Percentiles rank a stretch among this genome's conserved stretches.
These are phyloP conservation scores for Eimeria nieschulzi DNA, from an alignment of 169 alveolate genomes.

Conservation along the genomic window DNA sequence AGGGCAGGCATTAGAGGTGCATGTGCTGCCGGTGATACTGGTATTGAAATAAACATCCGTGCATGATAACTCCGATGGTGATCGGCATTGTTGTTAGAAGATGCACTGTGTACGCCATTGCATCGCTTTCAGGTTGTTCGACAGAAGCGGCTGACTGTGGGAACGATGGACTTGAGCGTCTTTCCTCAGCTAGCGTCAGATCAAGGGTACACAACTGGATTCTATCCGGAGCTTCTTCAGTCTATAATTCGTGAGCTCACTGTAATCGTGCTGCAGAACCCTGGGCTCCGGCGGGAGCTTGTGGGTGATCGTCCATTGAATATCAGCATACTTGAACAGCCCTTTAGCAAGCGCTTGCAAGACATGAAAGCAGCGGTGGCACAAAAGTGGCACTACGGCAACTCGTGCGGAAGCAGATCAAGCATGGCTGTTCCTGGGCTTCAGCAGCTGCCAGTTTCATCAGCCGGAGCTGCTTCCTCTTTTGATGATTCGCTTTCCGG, in stretches of 20 bases:
- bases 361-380: conserved; percentile 56
- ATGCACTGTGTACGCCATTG: not conserved
- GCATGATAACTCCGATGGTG: not conserved
- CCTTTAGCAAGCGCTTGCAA: conserved; percentile 46
- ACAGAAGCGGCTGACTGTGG: conserved; percentile 34
- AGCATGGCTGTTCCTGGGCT: not conserved
- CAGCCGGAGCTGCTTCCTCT: not conserved
- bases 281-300: conserved; percentile 53
- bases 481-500: not conserved
- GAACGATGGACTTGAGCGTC: conserved; percentile 58
- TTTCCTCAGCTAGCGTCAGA: conserved; percentile 54
- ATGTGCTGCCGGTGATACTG: too few species aligned
- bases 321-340: conserved; percentile 48
- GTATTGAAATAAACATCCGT: too few species aligned
- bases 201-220: conserved; percentile 43
- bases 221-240: conserved; percentile 50
- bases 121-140: conserved; percentile 9
- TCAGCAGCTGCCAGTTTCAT: not conserved
- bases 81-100: not conserved
- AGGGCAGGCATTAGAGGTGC: too few species aligned
- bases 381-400: conserved; percentile 3
- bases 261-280: conserved; percentile 46
- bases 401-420: conserved; percentile 28
- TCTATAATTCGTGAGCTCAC: conserved; percentile 47
- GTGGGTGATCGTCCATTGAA: conserved; percentile 54